Evolutionary conservation across 257 asterid species (phyloP), one percentile per base, ranked within the genome.

Genomic region (Rubia yunnanensis): DNA sequence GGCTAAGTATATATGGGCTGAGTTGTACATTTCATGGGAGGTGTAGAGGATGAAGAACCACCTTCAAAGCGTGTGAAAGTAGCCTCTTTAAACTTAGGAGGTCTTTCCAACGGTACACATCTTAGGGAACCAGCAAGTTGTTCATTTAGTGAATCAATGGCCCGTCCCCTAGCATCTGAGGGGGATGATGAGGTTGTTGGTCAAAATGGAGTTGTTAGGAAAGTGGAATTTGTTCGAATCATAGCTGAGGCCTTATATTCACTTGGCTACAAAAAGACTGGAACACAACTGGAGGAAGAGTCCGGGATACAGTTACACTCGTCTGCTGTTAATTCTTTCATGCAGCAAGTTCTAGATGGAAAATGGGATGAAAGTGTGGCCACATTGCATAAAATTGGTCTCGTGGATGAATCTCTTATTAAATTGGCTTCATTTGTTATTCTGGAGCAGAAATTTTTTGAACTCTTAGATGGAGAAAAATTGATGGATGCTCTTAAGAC

Each of bases 11-110:
- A 78, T 80, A 88, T 85, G 88, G 95, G 86, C 91, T 87, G 89
- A 85, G 79, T 78, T 76, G 80, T 77, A 70, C 89, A 80, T 88
- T 88, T 83, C 89, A 88, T 88, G 95, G 95, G 94, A 88, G 91
- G 95, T 80, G 82, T 79, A 82, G 90, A 82, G 78, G 90, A 83
- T 73, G 84, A 83, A 76, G 95, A 79, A 77, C 92, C 95, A 79
- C 90, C 91, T 36, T 81, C 89, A 57, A 87, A 89, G 71, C 96
- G 95, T 55, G 87, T 82, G 84, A 89, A 85, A 81, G 82, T 82
- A 70, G 67, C 82, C 75, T 82, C 83, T 67, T 73, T 69, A 69
- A 72, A 76, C 70, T 72, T 73, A 38, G 72, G 84, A 73, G 84
- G 80, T 68, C 82, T 73, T 82, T 77, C 76, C 14, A 81, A 79